Percentiles rank a stretch among this genome's conserved stretches.
phyloP scores from a whole-genome alignment of 2,329 filamentous ascomycete species.

The Beauveria caledonica region DNA sequence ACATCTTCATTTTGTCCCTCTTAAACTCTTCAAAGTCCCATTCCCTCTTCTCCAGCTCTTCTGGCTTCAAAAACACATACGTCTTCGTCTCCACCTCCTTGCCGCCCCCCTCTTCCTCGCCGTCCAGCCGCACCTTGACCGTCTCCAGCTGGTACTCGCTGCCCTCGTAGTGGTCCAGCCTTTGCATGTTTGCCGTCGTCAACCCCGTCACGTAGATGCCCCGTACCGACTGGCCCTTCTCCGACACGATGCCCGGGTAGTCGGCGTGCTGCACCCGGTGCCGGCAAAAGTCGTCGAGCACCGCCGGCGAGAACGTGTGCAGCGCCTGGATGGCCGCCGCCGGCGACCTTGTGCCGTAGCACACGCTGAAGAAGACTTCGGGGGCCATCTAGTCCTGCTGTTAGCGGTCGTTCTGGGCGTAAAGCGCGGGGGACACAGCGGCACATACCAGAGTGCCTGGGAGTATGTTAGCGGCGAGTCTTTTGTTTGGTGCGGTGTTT shows the following conservation, averaged over 20 bases:
- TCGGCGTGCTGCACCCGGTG: constrained; percentile 60
- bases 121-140: constrained; percentile 37
- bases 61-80: constrained; percentile 53
- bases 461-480: constrained; percentile 1
- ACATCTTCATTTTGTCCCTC: constrained; percentile 56
- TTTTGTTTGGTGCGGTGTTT: background rate
- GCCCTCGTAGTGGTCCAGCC: constrained; percentile 79
- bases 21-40: constrained; percentile 88
- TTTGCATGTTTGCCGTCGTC: constrained; percentile 64
- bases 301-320: constrained; percentile 59
- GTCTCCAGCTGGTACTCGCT: constrained; percentile 52
- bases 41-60: constrained; percentile 58
- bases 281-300: constrained; percentile 67
- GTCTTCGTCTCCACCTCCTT: constrained; percentile 29
- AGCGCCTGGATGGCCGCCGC: constrained; percentile 44
- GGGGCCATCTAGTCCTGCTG: constrained; percentile 58
- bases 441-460: constrained; percentile 28
- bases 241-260: constrained; percentile 70
- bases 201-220: constrained; percentile 73
- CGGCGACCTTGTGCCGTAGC: constrained; percentile 51
- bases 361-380: constrained; percentile 77
- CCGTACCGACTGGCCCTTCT: constrained; percentile 51
- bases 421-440: background rate
- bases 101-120: constrained; percentile 31
- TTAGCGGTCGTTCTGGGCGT: background rate